Evolutionary conservation across 176 grass and related monocot genomes (phyloP).

Genomic region (Triticum timopheevii): DNA sequence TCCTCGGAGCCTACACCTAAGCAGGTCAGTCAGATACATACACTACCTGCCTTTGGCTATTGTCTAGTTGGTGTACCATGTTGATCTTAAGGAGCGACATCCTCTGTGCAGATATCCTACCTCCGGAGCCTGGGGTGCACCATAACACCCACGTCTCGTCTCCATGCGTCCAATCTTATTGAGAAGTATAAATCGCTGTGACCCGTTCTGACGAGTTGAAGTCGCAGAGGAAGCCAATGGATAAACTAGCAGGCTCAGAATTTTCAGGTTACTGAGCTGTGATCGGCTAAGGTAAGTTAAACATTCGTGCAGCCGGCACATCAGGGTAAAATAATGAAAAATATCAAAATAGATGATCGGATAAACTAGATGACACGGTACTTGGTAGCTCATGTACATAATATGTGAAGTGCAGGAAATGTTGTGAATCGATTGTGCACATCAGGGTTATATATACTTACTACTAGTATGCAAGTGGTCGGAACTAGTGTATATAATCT

Average conservation of each 20-base stretch:
- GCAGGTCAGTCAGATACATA: slow-evolving; percentile 61
- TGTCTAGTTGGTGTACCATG: slow-evolving; percentile 6
- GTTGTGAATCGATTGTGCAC: not conserved
- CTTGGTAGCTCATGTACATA: not conserved
- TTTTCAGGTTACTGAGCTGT: not conserved
- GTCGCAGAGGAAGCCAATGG: not conserved
- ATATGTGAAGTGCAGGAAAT: not conserved
- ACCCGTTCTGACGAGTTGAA: slow-evolving; percentile 8
- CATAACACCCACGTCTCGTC: slow-evolving; percentile 66
- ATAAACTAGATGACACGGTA: not conserved
- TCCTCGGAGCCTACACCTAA: slow-evolving; percentile 86
- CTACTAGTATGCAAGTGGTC: not conserved
- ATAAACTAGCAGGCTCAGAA: not conserved
- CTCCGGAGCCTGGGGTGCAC: slow-evolving; percentile 87
- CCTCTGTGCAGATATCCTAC: slow-evolving; percentile 72
- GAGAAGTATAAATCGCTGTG: slow-evolving; percentile 94
- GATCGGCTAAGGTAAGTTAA: not conserved
- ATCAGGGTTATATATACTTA: too few species aligned
- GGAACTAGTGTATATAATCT: not conserved
- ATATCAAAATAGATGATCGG: not conserved
- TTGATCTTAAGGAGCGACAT: not conserved
- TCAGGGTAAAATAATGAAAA: not conserved
- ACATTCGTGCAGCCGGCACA: not conserved
- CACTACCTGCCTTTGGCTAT: not conserved
- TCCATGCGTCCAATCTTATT: slow-evolving; percentile 86